Conservation (phyloP, 352 stramenopile genomes). For the Phytopythium chamaehyphon region DNA sequence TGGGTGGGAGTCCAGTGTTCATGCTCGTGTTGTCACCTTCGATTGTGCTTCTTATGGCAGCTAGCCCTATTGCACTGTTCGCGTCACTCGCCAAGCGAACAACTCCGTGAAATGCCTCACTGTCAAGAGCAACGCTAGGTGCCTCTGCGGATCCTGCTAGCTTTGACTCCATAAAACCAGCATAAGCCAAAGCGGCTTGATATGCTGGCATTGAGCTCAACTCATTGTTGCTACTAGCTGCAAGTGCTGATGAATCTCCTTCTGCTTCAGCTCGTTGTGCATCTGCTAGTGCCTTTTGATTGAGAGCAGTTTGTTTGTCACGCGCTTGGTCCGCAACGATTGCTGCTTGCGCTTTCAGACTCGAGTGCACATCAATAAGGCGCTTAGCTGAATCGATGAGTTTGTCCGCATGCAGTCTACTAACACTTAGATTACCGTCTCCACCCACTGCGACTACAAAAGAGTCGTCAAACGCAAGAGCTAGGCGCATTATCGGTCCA, state of each 20-base stretch:
- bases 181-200: slow-evolving; percentile 70
- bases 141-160: slow-evolving; percentile 13
- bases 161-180: slow-evolving; percentile 54
- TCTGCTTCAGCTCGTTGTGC: slow-evolving; percentile 45
- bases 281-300: slow-evolving; percentile 43
- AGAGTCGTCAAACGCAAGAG: slow-evolving; percentile 83
- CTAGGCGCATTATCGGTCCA: slow-evolving; percentile 15
- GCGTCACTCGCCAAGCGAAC: slow-evolving; percentile 36
- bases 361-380: slow-evolving; percentile 32
- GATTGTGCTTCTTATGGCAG: slow-evolving; percentile 9
- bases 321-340: slow-evolving; percentile 48
- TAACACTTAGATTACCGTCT: slow-evolving; percentile 78
- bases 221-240: slow-evolving; percentile 20
- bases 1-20: slow-evolving; percentile 13
- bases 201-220: slow-evolving; percentile 61
- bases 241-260: slow-evolving; percentile 7
- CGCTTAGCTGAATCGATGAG: slow-evolving; percentile 34
- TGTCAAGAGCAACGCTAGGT: slow-evolving; percentile 24
- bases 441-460: slow-evolving; percentile 64
- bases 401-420: slow-evolving; percentile 55
- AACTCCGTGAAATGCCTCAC: slow-evolving; percentile 51
- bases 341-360: slow-evolving; percentile 35
- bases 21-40: slow-evolving; percentile 6
- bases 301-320: slow-evolving; percentile 47
- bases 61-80: slow-evolving; percentile 30